phyloP scores from a whole-genome alignment of 345 rosid species.

The Noccaea bulbosa region DNA sequence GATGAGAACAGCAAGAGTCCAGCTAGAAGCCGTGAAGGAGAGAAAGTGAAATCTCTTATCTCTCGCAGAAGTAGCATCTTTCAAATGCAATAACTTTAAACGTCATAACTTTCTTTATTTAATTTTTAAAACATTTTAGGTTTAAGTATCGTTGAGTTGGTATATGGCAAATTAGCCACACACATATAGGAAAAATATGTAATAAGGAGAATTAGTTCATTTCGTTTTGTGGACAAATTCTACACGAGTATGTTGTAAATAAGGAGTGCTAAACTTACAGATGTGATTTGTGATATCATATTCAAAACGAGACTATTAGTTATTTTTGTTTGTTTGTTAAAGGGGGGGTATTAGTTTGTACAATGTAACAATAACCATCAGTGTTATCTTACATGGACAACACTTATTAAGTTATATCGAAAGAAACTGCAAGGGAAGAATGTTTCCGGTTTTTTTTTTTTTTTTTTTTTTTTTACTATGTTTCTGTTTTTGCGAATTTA shows the following conservation, averaged over 20 bases:
- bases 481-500: constrained; percentile 14
- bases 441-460: constrained; percentile 25
- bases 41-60: constrained; percentile 43
- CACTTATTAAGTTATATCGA: neutral
- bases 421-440: constrained; percentile 18
- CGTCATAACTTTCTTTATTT: neutral
- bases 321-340: no score
- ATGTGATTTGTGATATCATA: neutral
- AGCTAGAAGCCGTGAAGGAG: constrained; percentile 43
- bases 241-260: neutral
- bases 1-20: constrained; percentile 47
- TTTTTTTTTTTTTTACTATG: neutral
- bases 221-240: no score
- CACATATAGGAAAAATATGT: constrained; percentile 1
- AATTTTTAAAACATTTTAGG: neutral
- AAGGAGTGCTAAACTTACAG: neutral
- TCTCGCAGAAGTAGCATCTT: constrained; percentile 28
- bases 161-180: constrained; percentile 15
- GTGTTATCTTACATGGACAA: constrained; percentile 4
- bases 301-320: neutral
- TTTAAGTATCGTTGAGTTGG: constrained; percentile 20
- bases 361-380: constrained; percentile 5
- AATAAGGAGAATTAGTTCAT: neutral
- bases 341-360: no score
- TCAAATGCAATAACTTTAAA: constrained; percentile 29